These are phyloP conservation scores for Calonectria pseudoturangicola DNA, from an alignment of 2,329 filamentous ascomycete genomes.

Conservation along the genomic window DNA sequence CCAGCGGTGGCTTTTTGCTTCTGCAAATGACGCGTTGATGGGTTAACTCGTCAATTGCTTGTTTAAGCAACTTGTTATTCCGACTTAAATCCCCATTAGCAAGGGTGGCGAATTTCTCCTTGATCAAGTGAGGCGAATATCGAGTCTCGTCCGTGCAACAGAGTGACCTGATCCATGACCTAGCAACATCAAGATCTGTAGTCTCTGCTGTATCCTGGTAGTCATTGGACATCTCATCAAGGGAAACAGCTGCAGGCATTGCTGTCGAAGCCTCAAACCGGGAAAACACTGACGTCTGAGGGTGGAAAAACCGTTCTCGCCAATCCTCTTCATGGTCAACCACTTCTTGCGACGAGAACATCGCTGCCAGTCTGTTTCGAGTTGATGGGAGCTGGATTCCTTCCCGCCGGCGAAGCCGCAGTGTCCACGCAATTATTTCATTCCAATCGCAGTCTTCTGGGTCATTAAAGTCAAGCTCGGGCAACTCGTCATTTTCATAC, in stretches of 20 bases:
- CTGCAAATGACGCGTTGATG: constrained; percentile 74
- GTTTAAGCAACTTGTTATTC: constrained; percentile 67
- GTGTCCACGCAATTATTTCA: constrained; percentile 79
- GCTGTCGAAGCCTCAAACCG: constrained; percentile 74
- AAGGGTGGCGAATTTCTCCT: constrained; percentile 71
- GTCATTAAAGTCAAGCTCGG: constrained; percentile 78
- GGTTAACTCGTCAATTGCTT: constrained; percentile 69
- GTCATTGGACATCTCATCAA: constrained; percentile 42
- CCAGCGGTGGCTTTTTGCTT: constrained; percentile 74
- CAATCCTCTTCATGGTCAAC: constrained; percentile 63
- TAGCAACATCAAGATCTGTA: constrained; percentile 65
- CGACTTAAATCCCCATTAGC: constrained; percentile 61
- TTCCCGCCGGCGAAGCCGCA: constrained; percentile 69
- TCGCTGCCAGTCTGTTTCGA: constrained; percentile 65
- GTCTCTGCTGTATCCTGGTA: constrained; percentile 40
- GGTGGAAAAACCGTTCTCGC: constrained; percentile 75
- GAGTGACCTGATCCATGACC: constrained; percentile 76
- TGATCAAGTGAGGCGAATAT: constrained; percentile 69
- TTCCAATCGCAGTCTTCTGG: constrained; percentile 81
- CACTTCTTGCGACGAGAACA: constrained; percentile 64
- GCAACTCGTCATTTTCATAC: constrained; percentile 77
- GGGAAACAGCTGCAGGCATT: constrained; percentile 65
- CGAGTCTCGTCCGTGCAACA: constrained; percentile 71
- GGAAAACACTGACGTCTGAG: constrained; percentile 72
- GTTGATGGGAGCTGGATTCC: constrained; percentile 69